Evolutionary conservation across 768 basidiomycete genomes (phyloP), one percentile per base, ranked within the genome.

Genomic region (Tricholoma sp.): DNA sequence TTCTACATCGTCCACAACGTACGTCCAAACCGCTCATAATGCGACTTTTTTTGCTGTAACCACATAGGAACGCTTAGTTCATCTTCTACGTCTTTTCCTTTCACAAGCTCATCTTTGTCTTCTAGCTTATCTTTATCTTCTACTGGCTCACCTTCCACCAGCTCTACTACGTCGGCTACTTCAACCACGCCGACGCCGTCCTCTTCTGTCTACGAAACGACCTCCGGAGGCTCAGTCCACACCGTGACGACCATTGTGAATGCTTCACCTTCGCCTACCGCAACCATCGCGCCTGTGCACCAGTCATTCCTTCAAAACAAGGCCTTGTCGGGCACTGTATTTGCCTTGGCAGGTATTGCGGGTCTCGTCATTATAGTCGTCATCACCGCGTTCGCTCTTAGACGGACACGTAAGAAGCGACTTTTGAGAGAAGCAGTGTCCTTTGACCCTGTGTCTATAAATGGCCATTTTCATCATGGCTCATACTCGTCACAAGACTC

Each of bases 301-400:
- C 62, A 67, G 8, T 63, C 75, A 10, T 90, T 91, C 70, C 65
- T 89, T 36, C 69, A 82, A 56, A 85, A 89, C 69, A 86, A 83
- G 68, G 73, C 79, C n/a, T 72, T 84, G n/a, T 78, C 81, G 41
- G 81, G 81, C 6, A 68, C 80, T 8, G 76, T 88, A 13, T 86
- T 89, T 56, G 69, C 76, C 31, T 51, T 84, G 17, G 73, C 75
- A 39, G 85, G 80, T 12, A 51, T 86, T 37, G 60, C 77, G 31
- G 78, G 62, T 1, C 74, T 85, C 44, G 58, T 79, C 47, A 45
- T 82, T 53, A 41, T 86, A 54, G 65, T 83, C 55, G 53, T 73
- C 32, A 17, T 77, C 18, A 66, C 72, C 11, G 82, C 81, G 0
- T 78, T 77, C 63, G 67, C 71, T 11, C 49, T 87, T 45, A 80